Evolutionary conservation across 2,329 filamentous ascomycete species (phyloP), one percentile per base, ranked within the genome.

Genomic region (Clarireedia sp.): DNA sequence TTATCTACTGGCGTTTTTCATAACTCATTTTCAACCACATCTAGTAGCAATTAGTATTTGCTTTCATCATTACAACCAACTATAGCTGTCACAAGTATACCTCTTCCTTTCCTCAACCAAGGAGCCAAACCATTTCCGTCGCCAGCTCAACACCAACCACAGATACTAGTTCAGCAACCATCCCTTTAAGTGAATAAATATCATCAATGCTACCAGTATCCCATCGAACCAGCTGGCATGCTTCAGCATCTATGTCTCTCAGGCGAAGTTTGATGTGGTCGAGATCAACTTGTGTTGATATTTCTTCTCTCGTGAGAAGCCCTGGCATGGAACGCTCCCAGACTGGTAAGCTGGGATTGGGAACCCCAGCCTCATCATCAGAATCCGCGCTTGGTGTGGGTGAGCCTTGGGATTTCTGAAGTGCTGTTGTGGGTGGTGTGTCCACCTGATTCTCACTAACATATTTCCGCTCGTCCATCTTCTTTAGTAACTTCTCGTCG

Each of bases 121-220:
- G 29, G 29, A 33, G 12, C 29, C 29, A 41, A 41, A 41, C 38
- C 38, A 87, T 72, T 51, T 76, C 72, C 19, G 69, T 71, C 46
- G 81, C 74, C 48, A 85, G 67, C 44, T 85, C 80, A 1, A 78
- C 74, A 0, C 87, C 87, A 47, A 89, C 69, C 14, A 80, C 79
- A 3, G 86, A 84, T 3, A 83, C 79, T 48, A 90, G 67, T 64
- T 90, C 85, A 1, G 82, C 85, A 56, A 90, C 76, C 37, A 77
- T 74, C 0, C 80, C 78, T 65, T 85, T 87, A 41, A 87, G 69
- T 1, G 75, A 75, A 5, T 71, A 69, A 17, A 73, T 69, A 46
- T 83, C 73, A 14, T 71, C 67, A 3, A 86, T 69, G 37, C 72
- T 70, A 47, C 79, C 75, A 1, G 72, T 66, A 0, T 80, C 73